Evolutionary conservation across 2,329 filamentous ascomycete genomes (phyloP), one percentile per base, ranked within the genome.

Genomic region (Neophaeococcomyces aloes): DNA sequence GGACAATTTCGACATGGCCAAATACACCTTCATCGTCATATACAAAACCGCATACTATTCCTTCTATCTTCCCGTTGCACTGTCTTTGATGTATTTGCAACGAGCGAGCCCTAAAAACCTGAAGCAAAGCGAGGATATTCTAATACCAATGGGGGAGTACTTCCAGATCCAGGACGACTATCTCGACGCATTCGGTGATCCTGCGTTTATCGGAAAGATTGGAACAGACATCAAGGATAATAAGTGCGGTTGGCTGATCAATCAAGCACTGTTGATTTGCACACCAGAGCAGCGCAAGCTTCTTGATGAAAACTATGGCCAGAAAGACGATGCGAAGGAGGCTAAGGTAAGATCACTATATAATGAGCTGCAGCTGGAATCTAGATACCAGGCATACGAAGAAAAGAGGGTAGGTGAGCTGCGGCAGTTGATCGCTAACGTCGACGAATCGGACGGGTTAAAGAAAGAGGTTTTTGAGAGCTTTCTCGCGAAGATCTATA

Each of bases 41-140:
- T 96, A 94, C 80, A 98, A 98, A 79, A 98, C 91, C 18, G 88
- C 91, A 40, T 98, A 93, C 74, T 98, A 98, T 75, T 93, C 84
- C 60, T 98, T 98, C 76, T 96, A 96, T 71, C 82, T 98, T 11
- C 91, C 91, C 47, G 87, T 98, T 44, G 89, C 87, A 7, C 77
- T 98, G 34, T 86, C 91, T 4, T 74, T 98, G 57, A 74, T 89
- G 71, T 83, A 87, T 67, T 78, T 88, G 54, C 81, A 86, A 60
- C 74, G 88, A 48, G 91, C 89, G 17, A 91, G 86, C 7, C 78
- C 81, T 21, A 78, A 83, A 67, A 96, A 95, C 72, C 79, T 98
- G 48, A 82, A 89, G 69, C 82, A 84, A 60, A 83, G 86, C 34
- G 78, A 91, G 64, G 80, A 88, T 54, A 95, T 98, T 60, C 79